Evolutionary conservation across 169 alveolate genomes (phyloP), one percentile per base, ranked within the genome.

Genomic region (Plasmodium berghei): DNA sequence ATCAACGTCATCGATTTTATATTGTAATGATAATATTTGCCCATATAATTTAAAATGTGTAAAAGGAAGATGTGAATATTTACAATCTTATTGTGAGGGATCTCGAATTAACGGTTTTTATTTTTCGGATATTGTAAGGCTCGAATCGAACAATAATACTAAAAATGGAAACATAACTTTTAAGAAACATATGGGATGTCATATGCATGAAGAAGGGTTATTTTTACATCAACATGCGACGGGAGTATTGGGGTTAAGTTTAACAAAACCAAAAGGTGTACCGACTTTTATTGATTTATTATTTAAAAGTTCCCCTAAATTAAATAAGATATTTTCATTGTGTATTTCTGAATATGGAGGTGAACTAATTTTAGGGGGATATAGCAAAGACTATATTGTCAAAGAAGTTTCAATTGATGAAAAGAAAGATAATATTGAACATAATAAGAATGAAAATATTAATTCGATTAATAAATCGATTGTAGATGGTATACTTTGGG

Each of bases 341-440:
- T 87, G 94, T 62, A 75, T 94, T 2, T 80, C 94, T 14, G 96
- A 94, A n/a, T 8, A 83, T 34, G 95, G 95, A 0, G 96, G 96
- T 1, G 86, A 75, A 20, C 26, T 94, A 12, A 90, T 89, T 6
- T 24, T 91, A 45, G 96, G 96, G 1, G 95, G 95, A n/a, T 58
- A 85, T 66, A 91, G 74, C 22, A 55, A 52, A 10, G 55, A 45
- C 2, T 83, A 83, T 16, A 28, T 83, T 9, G 20, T 67, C 9
- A 34, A 26, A 4, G 24, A 42, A 0, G 54, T 14, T 26, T 26
- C 8, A 42, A 55, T 3, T 9, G 20, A 54, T n/a, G 52, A 34
- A 52, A 52, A 4, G 9, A 24, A 18, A 1, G 18, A 9, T 9
- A 20, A 46, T 16, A n/a, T 18, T 14, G 18, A 9, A 0, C 10